phyloP scores from a whole-genome alignment of 2,329 filamentous ascomycete genomes.

The Escovopsis sp. region DNA sequence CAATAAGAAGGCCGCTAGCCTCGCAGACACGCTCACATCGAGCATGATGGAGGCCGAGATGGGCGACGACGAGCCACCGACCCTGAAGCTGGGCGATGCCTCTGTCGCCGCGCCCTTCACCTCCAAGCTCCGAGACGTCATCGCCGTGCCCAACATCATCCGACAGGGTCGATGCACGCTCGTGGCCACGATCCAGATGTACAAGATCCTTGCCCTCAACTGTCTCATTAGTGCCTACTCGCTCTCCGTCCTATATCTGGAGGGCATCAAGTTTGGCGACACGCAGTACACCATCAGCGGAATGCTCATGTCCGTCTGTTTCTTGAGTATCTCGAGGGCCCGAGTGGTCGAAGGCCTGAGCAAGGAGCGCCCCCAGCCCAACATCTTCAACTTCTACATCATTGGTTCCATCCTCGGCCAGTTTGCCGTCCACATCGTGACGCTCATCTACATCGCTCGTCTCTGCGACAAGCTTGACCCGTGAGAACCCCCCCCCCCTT shows the following conservation, averaged over 20 bases:
- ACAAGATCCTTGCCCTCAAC: slow-evolving; percentile 97
- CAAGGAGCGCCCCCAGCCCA: slow-evolving; percentile 92
- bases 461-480: slow-evolving; percentile 77
- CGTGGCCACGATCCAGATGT: slow-evolving; percentile 98
- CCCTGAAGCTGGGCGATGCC: slow-evolving; percentile 91
- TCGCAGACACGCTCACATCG: slow-evolving; percentile 75
- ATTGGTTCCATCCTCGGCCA: slow-evolving; percentile 95
- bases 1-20: slow-evolving; percentile 55
- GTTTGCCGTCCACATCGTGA: slow-evolving; percentile 89
- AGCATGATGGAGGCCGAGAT: slow-evolving; percentile 85
- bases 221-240: slow-evolving; percentile 97
- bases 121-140: slow-evolving; percentile 90
- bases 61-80: slow-evolving; percentile 79
- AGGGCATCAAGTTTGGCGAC: slow-evolving; percentile 98
- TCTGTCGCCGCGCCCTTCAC: slow-evolving; percentile 96
- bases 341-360: slow-evolving; percentile 90
- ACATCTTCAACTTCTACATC: slow-evolving; percentile 99
- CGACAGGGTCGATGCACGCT: slow-evolving; percentile 94
- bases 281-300: slow-evolving; percentile 97
- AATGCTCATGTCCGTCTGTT: slow-evolving; percentile 99
- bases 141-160: slow-evolving; percentile 96
- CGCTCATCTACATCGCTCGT: slow-evolving; percentile 83
- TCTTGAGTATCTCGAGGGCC: slow-evolving; percentile 94
- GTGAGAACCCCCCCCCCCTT: slow-evolving; percentile 36
- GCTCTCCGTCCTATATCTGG: slow-evolving; percentile 86